Conservation (phyloP, 805 yeast genomes). For the Wickerhamiella kurtzmanii region DNA sequence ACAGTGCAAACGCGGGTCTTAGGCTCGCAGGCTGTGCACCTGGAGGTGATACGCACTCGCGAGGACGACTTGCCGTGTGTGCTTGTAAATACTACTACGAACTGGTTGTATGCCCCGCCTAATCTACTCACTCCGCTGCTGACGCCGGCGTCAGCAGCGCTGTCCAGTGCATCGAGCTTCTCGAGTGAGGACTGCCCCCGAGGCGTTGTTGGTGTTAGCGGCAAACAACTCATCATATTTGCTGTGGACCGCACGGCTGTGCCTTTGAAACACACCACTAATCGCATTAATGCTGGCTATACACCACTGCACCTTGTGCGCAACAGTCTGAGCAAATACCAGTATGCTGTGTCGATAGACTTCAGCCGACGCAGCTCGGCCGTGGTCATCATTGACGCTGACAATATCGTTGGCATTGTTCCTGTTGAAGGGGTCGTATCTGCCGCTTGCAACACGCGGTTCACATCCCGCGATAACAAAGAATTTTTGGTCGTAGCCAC, state of each 20-base stretch:
- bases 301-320: not conserved
- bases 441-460: not conserved
- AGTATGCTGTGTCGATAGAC: not conserved
- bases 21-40: conserved; percentile 51
- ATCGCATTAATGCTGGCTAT: not conserved
- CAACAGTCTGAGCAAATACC: not conserved
- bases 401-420: not conserved
- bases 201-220: conserved; percentile 53
- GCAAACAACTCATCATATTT: conserved; percentile 40
- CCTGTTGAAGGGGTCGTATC: not conserved
- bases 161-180: conserved; percentile 38
- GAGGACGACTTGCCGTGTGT: conserved; percentile 19
- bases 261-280: not conserved
- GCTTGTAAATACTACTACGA: conserved; percentile 38
- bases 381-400: not conserved
- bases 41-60: conserved; percentile 29
- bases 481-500: conserved; percentile 12
- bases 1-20: conserved; percentile 50
- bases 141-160: conserved; percentile 29
- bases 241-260: not conserved
- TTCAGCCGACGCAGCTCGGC: not conserved
- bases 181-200: conserved; percentile 46
- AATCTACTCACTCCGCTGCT: not conserved
- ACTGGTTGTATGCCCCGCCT: conserved; percentile 31
- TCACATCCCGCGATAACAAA: not conserved